Percentiles rank a stretch among this genome's conserved stretches.
Conservation (phyloP, 306 rosid genomes). For the Prunus padus region DNA sequence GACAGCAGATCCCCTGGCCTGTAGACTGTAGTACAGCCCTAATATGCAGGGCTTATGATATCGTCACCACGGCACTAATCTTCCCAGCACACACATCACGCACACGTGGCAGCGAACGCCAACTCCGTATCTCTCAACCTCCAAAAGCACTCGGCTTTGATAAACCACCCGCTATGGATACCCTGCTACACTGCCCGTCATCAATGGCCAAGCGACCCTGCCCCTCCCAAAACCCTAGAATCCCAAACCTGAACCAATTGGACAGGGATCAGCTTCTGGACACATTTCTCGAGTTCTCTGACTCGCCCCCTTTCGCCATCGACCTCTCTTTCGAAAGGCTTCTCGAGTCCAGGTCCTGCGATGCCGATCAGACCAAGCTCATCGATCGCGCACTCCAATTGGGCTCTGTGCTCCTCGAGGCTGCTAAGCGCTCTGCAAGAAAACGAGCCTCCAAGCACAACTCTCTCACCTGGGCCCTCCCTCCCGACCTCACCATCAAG, state of each 20-base stretch:
- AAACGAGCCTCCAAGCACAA: slow-evolving; percentile 83
- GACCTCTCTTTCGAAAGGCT: slow-evolving; percentile 77
- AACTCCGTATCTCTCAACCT: slow-evolving; percentile 19
- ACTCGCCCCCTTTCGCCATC: slow-evolving; percentile 49
- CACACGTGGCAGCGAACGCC: slow-evolving; percentile 14
- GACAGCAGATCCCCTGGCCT: no score
- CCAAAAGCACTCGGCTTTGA: background rate
- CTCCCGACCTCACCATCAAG: slow-evolving; percentile 93
- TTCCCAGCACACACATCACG: background rate
- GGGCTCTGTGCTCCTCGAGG: slow-evolving; percentile 75
- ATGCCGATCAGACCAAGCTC: slow-evolving; percentile 61
- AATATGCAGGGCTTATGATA: background rate
- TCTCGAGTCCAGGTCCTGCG: slow-evolving; percentile 57
- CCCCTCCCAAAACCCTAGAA: slow-evolving; percentile 73
- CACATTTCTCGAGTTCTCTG: slow-evolving; percentile 58
- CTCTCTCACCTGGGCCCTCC: slow-evolving; percentile 75
- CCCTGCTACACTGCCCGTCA: slow-evolving; percentile 45
- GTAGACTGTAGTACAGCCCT: no score
- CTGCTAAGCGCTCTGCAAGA: slow-evolving; percentile 71
- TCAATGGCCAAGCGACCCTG: slow-evolving; percentile 95
- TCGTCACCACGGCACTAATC: no score
- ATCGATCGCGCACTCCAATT: slow-evolving; percentile 79
- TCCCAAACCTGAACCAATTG: slow-evolving; percentile 35
- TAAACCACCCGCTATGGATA: slow-evolving; percentile 59
- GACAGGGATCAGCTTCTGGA: slow-evolving; percentile 46